Percentiles rank a stretch among this genome's conserved stretches.
phyloP scores from a whole-genome alignment of 2,329 filamentous ascomycete species.

The Didymella arachidicola region DNA sequence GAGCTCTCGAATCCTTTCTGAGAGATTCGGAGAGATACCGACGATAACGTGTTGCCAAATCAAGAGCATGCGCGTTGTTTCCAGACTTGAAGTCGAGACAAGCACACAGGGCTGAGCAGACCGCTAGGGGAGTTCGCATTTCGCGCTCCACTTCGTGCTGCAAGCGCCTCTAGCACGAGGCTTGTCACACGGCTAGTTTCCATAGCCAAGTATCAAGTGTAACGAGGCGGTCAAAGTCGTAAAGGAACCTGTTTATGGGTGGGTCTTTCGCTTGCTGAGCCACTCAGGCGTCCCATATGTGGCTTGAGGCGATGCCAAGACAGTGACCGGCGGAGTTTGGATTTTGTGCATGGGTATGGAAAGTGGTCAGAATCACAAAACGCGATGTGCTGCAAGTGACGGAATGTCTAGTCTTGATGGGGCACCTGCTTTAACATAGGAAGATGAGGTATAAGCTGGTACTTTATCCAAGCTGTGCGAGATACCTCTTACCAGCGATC shows the following conservation, averaged over 20 bases:
- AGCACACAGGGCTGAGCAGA: constrained; percentile 1
- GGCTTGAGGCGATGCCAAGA: not conserved
- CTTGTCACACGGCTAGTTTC: not conserved
- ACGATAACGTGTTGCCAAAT: not conserved
- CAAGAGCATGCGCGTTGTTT: not conserved
- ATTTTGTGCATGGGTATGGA: not conserved
- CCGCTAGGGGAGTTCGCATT: constrained; percentile 6
- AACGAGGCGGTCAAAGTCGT: constrained; percentile 4
- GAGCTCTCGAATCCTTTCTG: not conserved
- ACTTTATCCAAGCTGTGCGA: not conserved
- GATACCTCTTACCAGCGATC: not conserved
- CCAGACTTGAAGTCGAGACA: not conserved
- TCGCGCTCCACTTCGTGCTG: not conserved
- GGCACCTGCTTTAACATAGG: not conserved
- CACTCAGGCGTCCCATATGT: constrained; percentile 13
- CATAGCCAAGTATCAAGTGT: not conserved
- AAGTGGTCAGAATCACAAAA: not conserved
- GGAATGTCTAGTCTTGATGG: not conserved
- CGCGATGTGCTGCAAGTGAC: not conserved
- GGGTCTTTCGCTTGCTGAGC: constrained; percentile 4
- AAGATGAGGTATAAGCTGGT: not conserved
- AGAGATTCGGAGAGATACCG: not conserved
- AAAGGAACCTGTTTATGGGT: not conserved
- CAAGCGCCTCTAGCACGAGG: not conserved
- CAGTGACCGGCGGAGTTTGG: not conserved